phyloP scores from a whole-genome alignment of 768 basidiomycete genomes.

The Macrocybe gigantea region DNA sequence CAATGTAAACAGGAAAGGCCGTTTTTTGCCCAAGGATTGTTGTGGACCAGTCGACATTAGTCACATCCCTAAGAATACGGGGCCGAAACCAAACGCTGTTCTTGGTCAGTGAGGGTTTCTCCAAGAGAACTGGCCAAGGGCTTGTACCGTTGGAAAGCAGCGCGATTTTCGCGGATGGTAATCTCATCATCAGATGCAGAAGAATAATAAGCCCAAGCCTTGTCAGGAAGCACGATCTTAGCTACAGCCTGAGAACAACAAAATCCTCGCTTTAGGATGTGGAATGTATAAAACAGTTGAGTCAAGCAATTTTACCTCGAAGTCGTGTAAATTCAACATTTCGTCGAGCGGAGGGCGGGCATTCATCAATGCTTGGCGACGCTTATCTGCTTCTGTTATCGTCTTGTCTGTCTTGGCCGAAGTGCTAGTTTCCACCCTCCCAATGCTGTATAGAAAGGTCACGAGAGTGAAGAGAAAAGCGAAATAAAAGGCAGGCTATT shows the following conservation, averaged over 20 bases:
- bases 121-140: background rate
- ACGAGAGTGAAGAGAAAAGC: constrained; percentile 2
- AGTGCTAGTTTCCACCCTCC: constrained; percentile 64
- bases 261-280: constrained; percentile 3
- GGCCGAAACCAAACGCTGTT: constrained; percentile 86
- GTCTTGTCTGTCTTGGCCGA: constrained; percentile 56
- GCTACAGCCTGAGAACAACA: constrained; percentile 60
- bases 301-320: constrained; percentile 53
- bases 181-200: constrained; percentile 97
- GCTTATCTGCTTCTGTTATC: constrained; percentile 67
- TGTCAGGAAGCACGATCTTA: constrained; percentile 71
- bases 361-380: constrained; percentile 52
- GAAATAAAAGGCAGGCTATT: background rate
- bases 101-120: background rate
- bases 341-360: constrained; percentile 69
- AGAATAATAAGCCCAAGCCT: constrained; percentile 96
- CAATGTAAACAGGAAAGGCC: constrained; percentile 79
- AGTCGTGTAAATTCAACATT: constrained; percentile 89
- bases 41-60: constrained; percentile 81
- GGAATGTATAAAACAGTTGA: background rate
- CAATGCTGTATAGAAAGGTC: constrained; percentile 38
- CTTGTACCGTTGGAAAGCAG: constrained; percentile 79
- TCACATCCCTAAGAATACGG: constrained; percentile 78
- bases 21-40: constrained; percentile 72
- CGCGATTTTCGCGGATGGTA: constrained; percentile 82